Conservation (phyloP, 768 basidiomycete genomes). For the Phallus indusiatus region DNA sequence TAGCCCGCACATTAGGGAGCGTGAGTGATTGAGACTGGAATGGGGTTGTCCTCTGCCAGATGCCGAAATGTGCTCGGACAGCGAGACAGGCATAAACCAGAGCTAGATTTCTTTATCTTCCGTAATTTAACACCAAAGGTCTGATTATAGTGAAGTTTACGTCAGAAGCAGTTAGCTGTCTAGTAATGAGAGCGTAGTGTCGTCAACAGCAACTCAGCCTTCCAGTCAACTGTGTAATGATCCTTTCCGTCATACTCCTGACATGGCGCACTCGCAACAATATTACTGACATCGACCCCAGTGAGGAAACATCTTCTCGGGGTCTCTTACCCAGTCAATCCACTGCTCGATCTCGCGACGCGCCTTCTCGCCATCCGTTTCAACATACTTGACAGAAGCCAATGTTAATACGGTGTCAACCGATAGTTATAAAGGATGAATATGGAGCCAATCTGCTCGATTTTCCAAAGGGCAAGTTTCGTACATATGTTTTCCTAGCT, state of each 20-base stretch:
- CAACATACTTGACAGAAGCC: too few species aligned
- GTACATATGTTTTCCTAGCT: conserved; percentile 18
- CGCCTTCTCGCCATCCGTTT: too few species aligned
- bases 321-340: too few species aligned
- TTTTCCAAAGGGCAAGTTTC: conserved; percentile 12
- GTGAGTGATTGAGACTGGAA: conserved; percentile 57
- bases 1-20: conserved; percentile 80
- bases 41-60: conserved; percentile 62
- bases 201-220: too few species aligned
- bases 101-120: conserved; percentile 64
- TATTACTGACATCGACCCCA: too few species aligned
- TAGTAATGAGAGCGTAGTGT: conserved; percentile 21
- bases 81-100: conserved; percentile 71
- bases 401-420: too few species aligned
- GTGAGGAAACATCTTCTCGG: too few species aligned
- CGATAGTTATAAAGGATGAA: background rate
- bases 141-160: conserved; percentile 74
- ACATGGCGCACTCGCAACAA: too few species aligned
- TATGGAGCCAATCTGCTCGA: background rate
- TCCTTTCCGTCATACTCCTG: too few species aligned
- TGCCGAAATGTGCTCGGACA: conserved; percentile 65
- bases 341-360: too few species aligned
- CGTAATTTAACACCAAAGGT: conserved; percentile 71
- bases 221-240: too few species aligned
- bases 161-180: conserved; percentile 77